Percentiles rank a stretch among this genome's conserved stretches.
Evolutionary conservation across 225 moss, liverwort and hornwort genomes (phyloP).

Genomic region (Antitrichia curtipendula): DNA sequence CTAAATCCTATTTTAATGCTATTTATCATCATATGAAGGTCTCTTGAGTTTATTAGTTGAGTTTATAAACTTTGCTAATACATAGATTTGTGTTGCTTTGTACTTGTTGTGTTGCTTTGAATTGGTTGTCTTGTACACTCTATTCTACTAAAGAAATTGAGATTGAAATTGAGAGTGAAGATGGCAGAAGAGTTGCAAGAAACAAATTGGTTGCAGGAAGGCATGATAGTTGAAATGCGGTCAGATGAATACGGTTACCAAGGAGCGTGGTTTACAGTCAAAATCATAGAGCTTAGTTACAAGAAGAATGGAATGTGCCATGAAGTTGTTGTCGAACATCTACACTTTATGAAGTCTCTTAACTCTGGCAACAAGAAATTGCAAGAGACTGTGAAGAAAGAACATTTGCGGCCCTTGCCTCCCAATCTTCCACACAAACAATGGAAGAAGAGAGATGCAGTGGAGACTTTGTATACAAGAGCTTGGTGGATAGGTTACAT

Average conservation of each 20-base stretch:
- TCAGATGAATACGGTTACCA: not conserved
- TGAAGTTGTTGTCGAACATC: not conserved
- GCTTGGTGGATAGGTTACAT: conserved; percentile 14
- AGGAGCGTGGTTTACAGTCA: not conserved
- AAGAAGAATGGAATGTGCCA: not conserved
- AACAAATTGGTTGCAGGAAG: not conserved
- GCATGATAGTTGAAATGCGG: not conserved
- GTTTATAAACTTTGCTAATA: not conserved
- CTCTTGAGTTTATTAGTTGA: no score
- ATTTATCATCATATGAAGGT: no score
- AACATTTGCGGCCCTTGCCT: not conserved
- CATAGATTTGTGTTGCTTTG: no score
- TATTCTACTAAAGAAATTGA: not conserved
- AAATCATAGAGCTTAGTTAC: not conserved
- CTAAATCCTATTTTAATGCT: no score
- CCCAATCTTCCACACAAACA: not conserved
- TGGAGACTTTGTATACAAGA: not conserved
- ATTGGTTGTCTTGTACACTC: not conserved
- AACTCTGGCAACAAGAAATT: not conserved
- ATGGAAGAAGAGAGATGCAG: not conserved
- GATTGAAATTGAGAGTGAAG: not conserved
- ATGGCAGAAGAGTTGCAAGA: not conserved
- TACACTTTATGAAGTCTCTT: not conserved
- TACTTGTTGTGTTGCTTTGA: no score
- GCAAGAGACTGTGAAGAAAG: not conserved